phyloP scores from a whole-genome alignment of 1,139 yeast species.

The Nakaseomyces delphensis region DNA sequence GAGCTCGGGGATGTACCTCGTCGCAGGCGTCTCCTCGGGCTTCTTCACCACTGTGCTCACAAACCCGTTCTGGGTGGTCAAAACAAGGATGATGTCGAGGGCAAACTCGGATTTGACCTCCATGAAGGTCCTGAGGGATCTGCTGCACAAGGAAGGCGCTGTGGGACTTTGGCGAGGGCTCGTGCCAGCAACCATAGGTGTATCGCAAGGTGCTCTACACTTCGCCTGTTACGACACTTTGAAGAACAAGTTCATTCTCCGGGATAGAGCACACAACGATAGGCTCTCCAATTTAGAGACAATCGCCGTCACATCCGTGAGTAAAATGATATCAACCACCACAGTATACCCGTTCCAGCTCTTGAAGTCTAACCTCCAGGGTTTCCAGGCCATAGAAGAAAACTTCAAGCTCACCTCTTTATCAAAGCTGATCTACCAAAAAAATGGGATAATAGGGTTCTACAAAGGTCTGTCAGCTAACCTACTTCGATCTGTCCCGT shows the following conservation, averaged over 20 bases:
- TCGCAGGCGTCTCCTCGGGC: conserved; percentile 63
- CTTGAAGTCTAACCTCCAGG: conserved; percentile 68
- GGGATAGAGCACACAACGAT: conserved; percentile 13
- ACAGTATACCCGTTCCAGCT: conserved; percentile 81
- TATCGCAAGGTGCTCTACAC: conserved; percentile 82
- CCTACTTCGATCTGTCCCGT: conserved; percentile 57
- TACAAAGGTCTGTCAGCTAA: conserved; percentile 69
- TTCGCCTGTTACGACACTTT: conserved; percentile 75
- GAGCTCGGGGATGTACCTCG: conserved; percentile 33
- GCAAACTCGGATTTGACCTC: conserved; percentile 44
- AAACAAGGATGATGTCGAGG: conserved; percentile 74
- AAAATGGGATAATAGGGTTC: conserved; percentile 51
- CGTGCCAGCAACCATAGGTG: conserved; percentile 72
- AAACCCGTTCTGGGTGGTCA: conserved; percentile 95
- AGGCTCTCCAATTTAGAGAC: conserved; percentile 47
- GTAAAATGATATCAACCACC: conserved; percentile 63
- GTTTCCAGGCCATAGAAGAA: conserved; percentile 31
- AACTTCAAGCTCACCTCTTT: conserved; percentile 40
- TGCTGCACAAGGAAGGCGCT: conserved; percentile 50
- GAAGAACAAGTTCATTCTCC: conserved; percentile 32
- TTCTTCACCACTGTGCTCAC: conserved; percentile 64
- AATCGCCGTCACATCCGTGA: conserved; percentile 52
- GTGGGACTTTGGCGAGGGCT: conserved; percentile 75
- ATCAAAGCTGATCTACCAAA: conserved; percentile 33
- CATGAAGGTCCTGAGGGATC: conserved; percentile 35